Percentiles rank a stretch among this genome's conserved stretches.
These are phyloP conservation scores for Pleurotus djamor DNA, from an alignment of 768 basidiomycete species.

Conservation along the genomic window DNA sequence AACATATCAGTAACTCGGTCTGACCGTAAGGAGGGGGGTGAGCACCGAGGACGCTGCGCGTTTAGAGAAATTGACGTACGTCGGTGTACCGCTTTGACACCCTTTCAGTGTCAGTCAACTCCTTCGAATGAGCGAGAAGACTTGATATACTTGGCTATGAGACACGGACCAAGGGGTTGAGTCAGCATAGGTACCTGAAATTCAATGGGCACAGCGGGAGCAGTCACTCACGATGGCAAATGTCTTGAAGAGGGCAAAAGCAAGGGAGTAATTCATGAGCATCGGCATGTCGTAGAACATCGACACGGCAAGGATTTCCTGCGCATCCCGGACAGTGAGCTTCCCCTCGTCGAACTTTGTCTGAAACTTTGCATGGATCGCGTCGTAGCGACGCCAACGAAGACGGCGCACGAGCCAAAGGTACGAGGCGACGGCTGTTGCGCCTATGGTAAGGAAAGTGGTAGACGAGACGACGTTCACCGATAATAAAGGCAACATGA, in stretches of 20 bases:
- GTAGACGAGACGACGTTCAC: not conserved
- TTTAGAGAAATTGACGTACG: conserved; percentile 26
- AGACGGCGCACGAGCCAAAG: conserved; percentile 30
- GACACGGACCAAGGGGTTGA: not conserved
- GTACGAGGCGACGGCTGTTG: conserved; percentile 11
- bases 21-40: conserved; percentile 10
- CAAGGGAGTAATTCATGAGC: conserved; percentile 33
- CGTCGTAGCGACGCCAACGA: conserved; percentile 41
- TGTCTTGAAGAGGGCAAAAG: conserved; percentile 55
- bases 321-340: conserved; percentile 44
- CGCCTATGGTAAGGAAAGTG: not conserved
- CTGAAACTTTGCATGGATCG: conserved; percentile 36
- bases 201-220: not conserved
- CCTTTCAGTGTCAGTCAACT: conserved; percentile 30
- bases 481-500: not conserved
- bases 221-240: conserved; percentile 38
- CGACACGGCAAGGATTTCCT: conserved; percentile 33
- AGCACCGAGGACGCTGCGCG: not conserved
- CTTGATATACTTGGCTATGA: conserved; percentile 44
- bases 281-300: conserved; percentile 43
- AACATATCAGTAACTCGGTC: conserved; percentile 46
- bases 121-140: conserved; percentile 36
- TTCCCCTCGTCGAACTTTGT: conserved; percentile 25
- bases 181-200: not conserved
- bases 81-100: conserved; percentile 45